These are phyloP conservation scores for Wolfiporia cocos DNA, from an alignment of 1,284 basidiomycete genomes.

Conservation along the genomic window DNA sequence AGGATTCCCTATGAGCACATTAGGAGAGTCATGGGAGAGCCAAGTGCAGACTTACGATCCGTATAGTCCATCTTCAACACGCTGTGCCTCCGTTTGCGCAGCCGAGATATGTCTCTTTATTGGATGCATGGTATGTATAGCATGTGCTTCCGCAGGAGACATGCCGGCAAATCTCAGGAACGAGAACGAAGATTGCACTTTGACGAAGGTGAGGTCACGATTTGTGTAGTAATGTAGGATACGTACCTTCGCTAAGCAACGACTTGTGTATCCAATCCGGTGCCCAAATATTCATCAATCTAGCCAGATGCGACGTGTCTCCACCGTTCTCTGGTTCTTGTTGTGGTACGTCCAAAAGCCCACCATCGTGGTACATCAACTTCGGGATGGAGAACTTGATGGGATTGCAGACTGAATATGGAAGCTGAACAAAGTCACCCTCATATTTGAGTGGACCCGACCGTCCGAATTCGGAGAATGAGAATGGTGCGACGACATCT, in stretches of 20 bases:
- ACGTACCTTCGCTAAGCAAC: slow-evolving; percentile 57
- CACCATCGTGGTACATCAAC: slow-evolving; percentile 77
- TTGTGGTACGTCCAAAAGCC: slow-evolving; percentile 64
- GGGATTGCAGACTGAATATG: slow-evolving; percentile 84
- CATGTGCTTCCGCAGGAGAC: slow-evolving; percentile 59
- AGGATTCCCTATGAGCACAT: slow-evolving; percentile 45
- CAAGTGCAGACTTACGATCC: slow-evolving; percentile 36
- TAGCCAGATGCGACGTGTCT: slow-evolving; percentile 59
- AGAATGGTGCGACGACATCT: slow-evolving; percentile 90
- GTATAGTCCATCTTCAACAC: slow-evolving; percentile 39
- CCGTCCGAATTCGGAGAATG: slow-evolving; percentile 81
- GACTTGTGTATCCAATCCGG: slow-evolving; percentile 76
- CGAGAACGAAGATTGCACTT: slow-evolving; percentile 49
- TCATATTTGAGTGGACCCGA: slow-evolving; percentile 83
- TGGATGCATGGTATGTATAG: slow-evolving; percentile 51
- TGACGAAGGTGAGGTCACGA: neutral
- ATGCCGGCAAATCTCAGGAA: slow-evolving; percentile 71
- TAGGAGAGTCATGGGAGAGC: slow-evolving; percentile 5
- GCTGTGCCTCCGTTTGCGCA: slow-evolving; percentile 38
- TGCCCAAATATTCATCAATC: slow-evolving; percentile 90
- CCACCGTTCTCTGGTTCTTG: slow-evolving; percentile 49
- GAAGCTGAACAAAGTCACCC: slow-evolving; percentile 76
- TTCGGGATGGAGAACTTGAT: slow-evolving; percentile 79
- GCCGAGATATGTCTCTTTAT: slow-evolving; percentile 48
- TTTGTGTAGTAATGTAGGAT: neutral